Evolutionary conservation across 768 basidiomycete genomes (phyloP), one percentile per base, ranked within the genome.

Genomic region (Russula dissimulans): DNA sequence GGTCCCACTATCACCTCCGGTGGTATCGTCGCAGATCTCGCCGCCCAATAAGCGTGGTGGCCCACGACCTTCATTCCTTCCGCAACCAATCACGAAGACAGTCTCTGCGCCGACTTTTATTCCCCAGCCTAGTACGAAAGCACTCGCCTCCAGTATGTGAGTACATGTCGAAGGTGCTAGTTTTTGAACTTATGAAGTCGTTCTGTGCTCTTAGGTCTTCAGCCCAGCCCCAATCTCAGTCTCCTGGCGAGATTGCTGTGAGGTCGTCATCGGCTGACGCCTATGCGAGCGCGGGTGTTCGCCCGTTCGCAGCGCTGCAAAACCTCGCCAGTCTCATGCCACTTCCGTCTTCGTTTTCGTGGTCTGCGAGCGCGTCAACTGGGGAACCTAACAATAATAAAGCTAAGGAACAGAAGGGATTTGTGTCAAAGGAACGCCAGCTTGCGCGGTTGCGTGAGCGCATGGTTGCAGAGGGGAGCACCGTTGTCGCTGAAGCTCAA

Each of bases 371-470:
- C 26, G 34, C 34, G 14, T 59, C 29, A 8, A 34, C n/a, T 0
- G 38, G 15, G 14, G 38, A 38, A 31, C 22, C 5, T 2, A 39
- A 45, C 34, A 32, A 39, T 4, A 18, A 45, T 69, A 72, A 70
- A 60, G 66, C 69, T 60, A 54, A 69, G 39, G 43, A 54, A 29
- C 49, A 38, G 34, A 36, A 51, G 41, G 63, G 60, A 11, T 87
- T 76, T 68, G 83, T 87, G 49, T 77, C 83, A 31, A 85, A 79
- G 69, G 79, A 84, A 66, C 79, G 75, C 64, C 89, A 91, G 70
- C 70, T 91, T 66, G 79, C 81, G 69, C 83, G 79, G 71, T 72
- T 91, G 66, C 78, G 76, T 69, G 67, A 70, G 36, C 80, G 84
- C 64, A 72, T 91, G 69, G 75, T 79, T 68, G 74, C 78, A 66